Percentiles rank a stretch among this genome's conserved stretches.
Conservation (phyloP, 495 filamentous ascomycete species). For the Achaetomiella virescens region DNA sequence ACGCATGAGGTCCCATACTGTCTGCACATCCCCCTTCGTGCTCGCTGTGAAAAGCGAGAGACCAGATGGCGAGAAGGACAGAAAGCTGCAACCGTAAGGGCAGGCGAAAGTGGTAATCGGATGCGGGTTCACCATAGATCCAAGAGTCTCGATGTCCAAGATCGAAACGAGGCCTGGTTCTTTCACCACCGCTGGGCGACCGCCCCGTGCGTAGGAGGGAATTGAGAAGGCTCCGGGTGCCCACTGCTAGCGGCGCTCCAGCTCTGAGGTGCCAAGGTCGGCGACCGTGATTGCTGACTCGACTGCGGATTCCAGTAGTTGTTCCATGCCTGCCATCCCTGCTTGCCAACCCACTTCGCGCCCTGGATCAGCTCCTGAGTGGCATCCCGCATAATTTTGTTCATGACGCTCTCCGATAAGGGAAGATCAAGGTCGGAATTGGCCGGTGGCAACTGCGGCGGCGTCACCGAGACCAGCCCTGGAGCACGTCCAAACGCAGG, state of each 20-base stretch:
- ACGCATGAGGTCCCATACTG: conserved; percentile 89
- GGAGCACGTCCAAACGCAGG: conserved; percentile 50
- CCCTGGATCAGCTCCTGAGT: conserved; percentile 88
- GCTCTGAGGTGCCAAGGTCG: conserved; percentile 19
- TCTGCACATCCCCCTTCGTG: conserved; percentile 85
- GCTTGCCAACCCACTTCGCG: conserved; percentile 79
- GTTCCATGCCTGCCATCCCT: conserved; percentile 80
- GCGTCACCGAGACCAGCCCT: conserved; percentile 61
- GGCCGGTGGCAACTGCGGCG: conserved; percentile 67
- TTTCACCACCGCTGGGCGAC: conserved; percentile 42
- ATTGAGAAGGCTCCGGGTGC: conserved; percentile 42
- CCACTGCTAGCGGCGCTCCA: conserved; percentile 34
- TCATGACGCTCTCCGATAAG: conserved; percentile 72
- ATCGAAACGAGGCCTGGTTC: conserved; percentile 81
- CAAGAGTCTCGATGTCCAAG: conserved; percentile 62
- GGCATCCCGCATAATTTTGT: conserved; percentile 78
- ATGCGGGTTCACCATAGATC: conserved; percentile 45
- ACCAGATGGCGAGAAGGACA: conserved; percentile 83
- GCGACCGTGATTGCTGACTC: conserved; percentile 36
- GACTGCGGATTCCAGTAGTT: conserved; percentile 68
- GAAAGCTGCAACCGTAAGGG: conserved; percentile 79
- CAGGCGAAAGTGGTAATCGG: conserved; percentile 75
- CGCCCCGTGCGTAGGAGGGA: conserved; percentile 71
- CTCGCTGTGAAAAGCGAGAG: conserved; percentile 81
- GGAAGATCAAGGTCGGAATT: conserved; percentile 73